Base-by-base conservation (phyloP, 2,329 filamentous ascomycete genomes). In the Fusarium denticulatum region DNA sequence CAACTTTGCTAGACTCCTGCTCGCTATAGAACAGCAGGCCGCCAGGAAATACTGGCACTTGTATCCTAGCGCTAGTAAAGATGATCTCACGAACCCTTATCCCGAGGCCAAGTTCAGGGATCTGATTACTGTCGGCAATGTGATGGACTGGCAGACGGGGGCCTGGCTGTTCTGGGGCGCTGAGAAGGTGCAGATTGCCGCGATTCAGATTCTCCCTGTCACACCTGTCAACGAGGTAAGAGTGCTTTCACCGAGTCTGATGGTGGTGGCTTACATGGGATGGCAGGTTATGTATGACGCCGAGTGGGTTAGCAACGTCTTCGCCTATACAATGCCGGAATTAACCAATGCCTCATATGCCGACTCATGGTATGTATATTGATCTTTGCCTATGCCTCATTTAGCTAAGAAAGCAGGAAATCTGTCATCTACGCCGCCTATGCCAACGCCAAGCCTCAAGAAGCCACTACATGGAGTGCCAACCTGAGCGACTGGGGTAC, bases 401-500 rank as follows among this genome's bases (percentile, higher is more conserved):
- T 12, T 16, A 3, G 34, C 34, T 36, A 7, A 58, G 1, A 2
- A 16, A 1, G 3, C 3, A 47, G 55, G 55, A 58, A 58, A 47
- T 58, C 42, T 5, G 55, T 47, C 7, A 58, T 58, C 5, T 58
- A 58, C 12, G 55, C 42, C 8, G 55, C 55, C 14, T 58, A 58
- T 13, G 11, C 55, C 32, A 58, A 58, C 14, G 32, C 42, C 7
- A 32, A 58, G 2, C 55, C 55, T 13, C 55, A 58, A 45, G 24
- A 58, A 0, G 42, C 55, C 1, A 42, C 55, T 26, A 14, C 20
- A 9, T 58, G 40, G 55, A 58, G 42, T 11, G 32, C 55, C 24
- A 58, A 47, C 15, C 40, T 58, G 7, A 58, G 55, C 32, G 55
- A 47, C 55, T 58, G 55, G 55, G 55, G 55, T 28, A n/a, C n/a